Conservation (phyloP, 176 grass and related monocot genomes). For the Eleusine indica region DNA sequence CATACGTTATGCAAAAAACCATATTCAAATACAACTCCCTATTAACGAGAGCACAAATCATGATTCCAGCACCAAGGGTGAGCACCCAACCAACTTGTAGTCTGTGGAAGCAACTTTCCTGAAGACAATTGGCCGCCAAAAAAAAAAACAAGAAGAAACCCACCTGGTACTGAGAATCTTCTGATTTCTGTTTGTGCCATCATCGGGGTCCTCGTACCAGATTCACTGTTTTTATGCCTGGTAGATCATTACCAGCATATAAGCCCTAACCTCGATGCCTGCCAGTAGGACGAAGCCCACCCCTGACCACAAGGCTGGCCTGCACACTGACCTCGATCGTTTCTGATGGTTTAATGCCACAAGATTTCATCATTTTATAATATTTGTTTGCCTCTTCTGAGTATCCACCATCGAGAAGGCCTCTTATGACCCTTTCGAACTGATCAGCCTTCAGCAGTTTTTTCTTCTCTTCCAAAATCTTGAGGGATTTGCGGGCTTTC, state of each 20-base stretch:
- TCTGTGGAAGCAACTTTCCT: background rate
- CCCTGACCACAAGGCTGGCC: constrained; percentile 19
- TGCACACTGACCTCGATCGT: constrained; percentile 30
- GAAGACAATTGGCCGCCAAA: background rate
- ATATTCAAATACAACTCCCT: constrained; percentile 1
- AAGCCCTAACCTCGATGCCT: constrained; percentile 4
- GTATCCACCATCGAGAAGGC: constrained; percentile 60
- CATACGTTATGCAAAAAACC: background rate
- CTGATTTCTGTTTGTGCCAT: constrained; percentile 1
- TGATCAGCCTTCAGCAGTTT: constrained; percentile 59
- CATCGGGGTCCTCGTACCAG: background rate
- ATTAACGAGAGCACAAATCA: constrained; percentile 25
- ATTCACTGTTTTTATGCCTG: background rate
- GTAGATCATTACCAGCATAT: background rate
- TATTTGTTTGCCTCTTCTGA: constrained; percentile 69
- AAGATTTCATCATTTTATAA: constrained; percentile 61
- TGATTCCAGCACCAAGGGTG: constrained; percentile 1
- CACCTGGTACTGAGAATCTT: background rate
- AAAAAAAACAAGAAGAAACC: background rate
- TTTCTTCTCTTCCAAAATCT: constrained; percentile 80
- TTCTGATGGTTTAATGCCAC: constrained; percentile 59
- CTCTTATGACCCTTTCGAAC: constrained; percentile 66
- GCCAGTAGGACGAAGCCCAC: background rate
- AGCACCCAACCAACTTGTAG: constrained; percentile 4
- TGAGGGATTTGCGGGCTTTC: constrained; percentile 67